Conservation (phyloP, 768 basidiomycete species). For the Tylopilus felleus region DNA sequence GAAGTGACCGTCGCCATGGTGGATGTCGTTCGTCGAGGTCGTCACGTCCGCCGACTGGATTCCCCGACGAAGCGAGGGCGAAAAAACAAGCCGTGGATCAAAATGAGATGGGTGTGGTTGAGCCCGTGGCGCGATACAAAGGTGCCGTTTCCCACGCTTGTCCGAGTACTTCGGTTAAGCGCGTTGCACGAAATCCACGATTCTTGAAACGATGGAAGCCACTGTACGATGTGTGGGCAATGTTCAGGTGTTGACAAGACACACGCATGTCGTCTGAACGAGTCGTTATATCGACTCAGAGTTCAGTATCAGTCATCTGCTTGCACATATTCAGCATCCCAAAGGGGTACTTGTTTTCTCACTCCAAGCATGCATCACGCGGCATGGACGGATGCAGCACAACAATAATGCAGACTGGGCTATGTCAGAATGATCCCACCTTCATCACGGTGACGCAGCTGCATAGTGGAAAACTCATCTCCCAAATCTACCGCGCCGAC, state of each 20-base stretch:
- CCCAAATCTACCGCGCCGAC: background rate
- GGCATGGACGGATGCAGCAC: background rate
- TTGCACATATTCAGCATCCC: background rate
- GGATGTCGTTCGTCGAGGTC: conserved; percentile 15
- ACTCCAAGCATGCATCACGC: background rate
- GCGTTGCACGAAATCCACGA: conserved; percentile 1
- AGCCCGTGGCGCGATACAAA: conserved; percentile 13
- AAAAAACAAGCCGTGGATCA: conserved; percentile 22
- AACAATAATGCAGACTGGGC: background rate
- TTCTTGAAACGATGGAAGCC: background rate
- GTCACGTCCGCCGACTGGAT: conserved; percentile 10
- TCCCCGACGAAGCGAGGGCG: conserved; percentile 11
- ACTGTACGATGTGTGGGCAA: background rate
- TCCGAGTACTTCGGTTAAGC: conserved; percentile 14
- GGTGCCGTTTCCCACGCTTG: conserved; percentile 23
- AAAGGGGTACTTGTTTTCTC: background rate
- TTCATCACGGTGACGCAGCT: background rate
- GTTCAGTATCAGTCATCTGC: conserved; percentile 5
- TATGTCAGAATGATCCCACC: background rate
- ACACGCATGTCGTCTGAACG: background rate
- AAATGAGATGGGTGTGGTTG: conserved; percentile 8
- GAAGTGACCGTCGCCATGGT: conserved; percentile 20
- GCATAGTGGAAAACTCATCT: background rate
- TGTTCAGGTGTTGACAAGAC: conserved; percentile 4
- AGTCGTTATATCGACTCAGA: background rate